Conservation (phyloP, 306 rosid species). For the Argentina anserina region DNA sequence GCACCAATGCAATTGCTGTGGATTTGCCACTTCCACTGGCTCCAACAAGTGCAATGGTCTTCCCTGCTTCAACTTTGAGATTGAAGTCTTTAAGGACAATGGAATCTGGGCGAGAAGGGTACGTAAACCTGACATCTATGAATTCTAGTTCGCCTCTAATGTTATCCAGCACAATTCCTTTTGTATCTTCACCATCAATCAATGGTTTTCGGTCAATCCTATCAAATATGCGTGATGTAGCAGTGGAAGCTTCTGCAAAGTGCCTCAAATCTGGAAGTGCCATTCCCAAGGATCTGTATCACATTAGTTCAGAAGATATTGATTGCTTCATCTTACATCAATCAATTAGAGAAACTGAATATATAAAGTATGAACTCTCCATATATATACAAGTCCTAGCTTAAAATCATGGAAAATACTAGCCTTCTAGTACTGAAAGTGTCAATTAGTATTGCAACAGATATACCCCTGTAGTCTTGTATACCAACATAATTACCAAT, state of each 20-base stretch:
- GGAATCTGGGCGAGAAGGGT: constrained; percentile 76
- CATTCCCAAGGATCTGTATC: constrained; percentile 81
- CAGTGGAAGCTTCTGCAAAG: constrained; percentile 82
- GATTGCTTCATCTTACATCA: not conserved
- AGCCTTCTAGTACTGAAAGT: not conserved
- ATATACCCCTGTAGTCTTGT: no score
- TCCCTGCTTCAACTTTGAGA: constrained; percentile 76
- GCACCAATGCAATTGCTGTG: constrained; percentile 77
- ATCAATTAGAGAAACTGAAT: not conserved
- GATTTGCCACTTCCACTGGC: constrained; percentile 97
- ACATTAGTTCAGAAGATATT: constrained; percentile 10
- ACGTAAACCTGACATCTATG: constrained; percentile 62
- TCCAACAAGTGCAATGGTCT: constrained; percentile 85
- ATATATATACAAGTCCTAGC: not conserved
- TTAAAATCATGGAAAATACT: not conserved
- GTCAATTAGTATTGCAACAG: not conserved
- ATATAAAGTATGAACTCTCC: not conserved
- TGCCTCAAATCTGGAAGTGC: constrained; percentile 89
- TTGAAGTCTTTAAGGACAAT: constrained; percentile 62
- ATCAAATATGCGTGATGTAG: constrained; percentile 62
- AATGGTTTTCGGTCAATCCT: constrained; percentile 63
- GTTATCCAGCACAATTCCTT: constrained; percentile 47
- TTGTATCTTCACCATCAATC: constrained; percentile 65
- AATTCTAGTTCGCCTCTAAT: constrained; percentile 62
- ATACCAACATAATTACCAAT: no score